phyloP scores from a whole-genome alignment of 1,284 basidiomycete species.

The Trametes sp. region DNA sequence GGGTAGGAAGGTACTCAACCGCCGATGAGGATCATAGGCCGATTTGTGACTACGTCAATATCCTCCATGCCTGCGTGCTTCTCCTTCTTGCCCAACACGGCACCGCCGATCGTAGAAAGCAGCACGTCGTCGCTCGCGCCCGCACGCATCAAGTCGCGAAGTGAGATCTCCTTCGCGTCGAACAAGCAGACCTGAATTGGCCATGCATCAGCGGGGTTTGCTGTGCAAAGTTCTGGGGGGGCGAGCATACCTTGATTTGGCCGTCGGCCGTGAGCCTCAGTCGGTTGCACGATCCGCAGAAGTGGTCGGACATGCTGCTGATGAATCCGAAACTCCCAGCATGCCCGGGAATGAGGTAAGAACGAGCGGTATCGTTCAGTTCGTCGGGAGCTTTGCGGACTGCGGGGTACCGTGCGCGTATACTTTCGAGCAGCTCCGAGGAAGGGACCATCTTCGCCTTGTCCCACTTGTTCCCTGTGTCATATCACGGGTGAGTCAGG shows the following conservation, averaged over 20 bases:
- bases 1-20: conserved; percentile 64
- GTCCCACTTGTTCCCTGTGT: conserved; percentile 85
- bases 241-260: conserved; percentile 76
- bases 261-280: conserved; percentile 88
- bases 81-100: conserved; percentile 80
- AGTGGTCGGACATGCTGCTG: conserved; percentile 92
- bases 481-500: conserved; percentile 9
- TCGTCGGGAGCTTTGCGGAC: conserved; percentile 67
- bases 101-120: conserved; percentile 67
- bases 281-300: conserved; percentile 87
- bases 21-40: conserved; percentile 92
- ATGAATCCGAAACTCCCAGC: conserved; percentile 86
- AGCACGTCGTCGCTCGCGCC: conserved; percentile 73
- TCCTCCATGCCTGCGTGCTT: conserved; percentile 88
- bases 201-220: conserved; percentile 6
- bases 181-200: conserved; percentile 80
- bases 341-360: conserved; percentile 79
- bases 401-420: conserved; percentile 56
- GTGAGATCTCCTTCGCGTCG: conserved; percentile 84
- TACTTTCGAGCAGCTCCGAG: conserved; percentile 60
- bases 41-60: conserved; percentile 78
- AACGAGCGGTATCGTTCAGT: conserved; percentile 83
- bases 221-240: neutral
- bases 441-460: conserved; percentile 84
- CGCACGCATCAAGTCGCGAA: conserved; percentile 76